Evolutionary conservation across 331 rosid species (phyloP).

Genomic region (Malus hybrid): DNA sequence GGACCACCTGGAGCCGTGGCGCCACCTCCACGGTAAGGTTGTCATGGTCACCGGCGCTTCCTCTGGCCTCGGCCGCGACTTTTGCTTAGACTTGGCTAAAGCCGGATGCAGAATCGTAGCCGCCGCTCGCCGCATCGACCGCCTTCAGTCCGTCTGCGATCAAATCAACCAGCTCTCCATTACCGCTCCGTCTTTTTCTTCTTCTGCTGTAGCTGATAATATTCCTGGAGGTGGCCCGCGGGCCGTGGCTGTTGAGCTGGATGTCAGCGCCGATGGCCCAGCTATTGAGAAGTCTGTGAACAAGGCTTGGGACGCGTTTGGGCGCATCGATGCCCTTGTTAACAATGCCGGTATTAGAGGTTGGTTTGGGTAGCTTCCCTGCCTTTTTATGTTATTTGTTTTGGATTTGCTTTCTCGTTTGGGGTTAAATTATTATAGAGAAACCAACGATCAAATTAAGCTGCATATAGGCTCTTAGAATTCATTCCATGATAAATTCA

Average conservation of each 20-base stretch:
- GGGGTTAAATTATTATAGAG: too few relatives aligned
- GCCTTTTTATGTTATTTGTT: too few relatives aligned
- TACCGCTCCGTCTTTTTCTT: constrained; percentile 2
- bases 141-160: constrained; percentile 51
- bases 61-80: constrained; percentile 56
- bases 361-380: not conserved
- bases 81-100: constrained; percentile 58
- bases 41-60: constrained; percentile 92
- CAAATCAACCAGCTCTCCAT: constrained; percentile 28
- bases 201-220: not conserved
- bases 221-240: not conserved
- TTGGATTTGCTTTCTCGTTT: too few relatives aligned
- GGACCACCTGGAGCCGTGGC: constrained; percentile 52
- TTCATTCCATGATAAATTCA: too few relatives aligned
- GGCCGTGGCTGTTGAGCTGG: constrained; percentile 65
- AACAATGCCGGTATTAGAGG: constrained; percentile 78
- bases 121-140: constrained; percentile 68
- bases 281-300: too few relatives aligned
- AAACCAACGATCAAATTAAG: too few relatives aligned
- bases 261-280: constrained; percentile 9
- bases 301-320: constrained; percentile 38
- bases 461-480: too few relatives aligned
- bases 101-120: constrained; percentile 56
- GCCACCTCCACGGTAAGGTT: constrained; percentile 49
- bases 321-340: constrained; percentile 55